Evolutionary conservation across 139 green algal species (phyloP).

Genomic region (Picochlorum sp.): DNA sequence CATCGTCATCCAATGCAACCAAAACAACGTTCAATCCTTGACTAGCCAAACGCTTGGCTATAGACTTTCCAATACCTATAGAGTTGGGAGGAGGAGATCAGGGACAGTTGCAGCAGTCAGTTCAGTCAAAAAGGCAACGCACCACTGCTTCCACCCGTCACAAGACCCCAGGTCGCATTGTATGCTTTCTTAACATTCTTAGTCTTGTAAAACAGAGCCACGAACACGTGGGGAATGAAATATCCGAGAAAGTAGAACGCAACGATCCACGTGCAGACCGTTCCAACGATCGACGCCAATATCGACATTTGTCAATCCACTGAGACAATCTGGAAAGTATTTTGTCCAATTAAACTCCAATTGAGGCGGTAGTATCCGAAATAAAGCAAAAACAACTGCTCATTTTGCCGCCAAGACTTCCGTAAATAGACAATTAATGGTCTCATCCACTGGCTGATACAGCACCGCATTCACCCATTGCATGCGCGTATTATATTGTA

Average conservation of each 20-base stretch:
- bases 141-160: conserved; percentile 86
- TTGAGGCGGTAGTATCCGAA: too few relatives aligned
- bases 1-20: conserved; percentile 67
- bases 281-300: conserved; percentile 11
- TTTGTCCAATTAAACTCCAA: neutral
- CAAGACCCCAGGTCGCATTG: conserved; percentile 80
- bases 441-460: too few relatives aligned
- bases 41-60: conserved; percentile 64
- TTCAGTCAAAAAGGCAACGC: conserved; percentile 5
- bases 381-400: too few relatives aligned
- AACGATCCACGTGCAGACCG: conserved; percentile 12
- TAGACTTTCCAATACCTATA: conserved; percentile 86
- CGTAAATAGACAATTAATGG: too few relatives aligned
- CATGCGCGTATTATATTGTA: too few relatives aligned
- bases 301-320: neutral
- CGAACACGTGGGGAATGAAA: conserved; percentile 52
- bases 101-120: neutral
- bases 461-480: too few relatives aligned
- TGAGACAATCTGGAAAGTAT: neutral
- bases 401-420: too few relatives aligned
- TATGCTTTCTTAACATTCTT: conserved; percentile 85
- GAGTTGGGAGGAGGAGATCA: neutral
- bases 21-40: conserved; percentile 88
- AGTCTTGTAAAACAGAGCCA: conserved; percentile 52
- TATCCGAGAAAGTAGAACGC: conserved; percentile 44